These are phyloP conservation scores for Tulasnella sp. DNA, from an alignment of 768 basidiomycete genomes.

Conservation along the genomic window DNA sequence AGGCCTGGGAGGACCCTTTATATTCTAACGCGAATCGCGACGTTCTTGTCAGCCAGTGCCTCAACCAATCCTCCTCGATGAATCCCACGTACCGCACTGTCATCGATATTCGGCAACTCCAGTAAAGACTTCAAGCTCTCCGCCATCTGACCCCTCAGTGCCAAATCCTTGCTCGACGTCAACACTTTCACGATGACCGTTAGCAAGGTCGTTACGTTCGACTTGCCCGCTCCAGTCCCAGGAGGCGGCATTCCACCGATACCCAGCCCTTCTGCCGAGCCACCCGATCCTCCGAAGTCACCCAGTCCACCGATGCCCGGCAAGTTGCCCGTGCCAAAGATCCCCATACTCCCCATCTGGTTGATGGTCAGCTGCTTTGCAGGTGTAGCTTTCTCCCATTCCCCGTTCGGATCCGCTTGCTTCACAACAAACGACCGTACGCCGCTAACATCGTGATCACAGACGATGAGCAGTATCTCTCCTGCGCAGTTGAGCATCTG, in stretches of 20 bases:
- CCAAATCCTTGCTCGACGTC: constrained; percentile 53
- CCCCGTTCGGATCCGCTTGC: constrained; percentile 49
- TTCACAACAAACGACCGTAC: constrained; percentile 81
- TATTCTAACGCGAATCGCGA: constrained; percentile 10
- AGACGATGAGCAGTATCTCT: constrained; percentile 75
- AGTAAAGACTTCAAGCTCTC: constrained; percentile 81
- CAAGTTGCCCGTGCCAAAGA: constrained; percentile 12
- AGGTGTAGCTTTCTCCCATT: constrained; percentile 18
- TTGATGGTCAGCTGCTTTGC: constrained; percentile 1
- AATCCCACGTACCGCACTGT: constrained; percentile 30
- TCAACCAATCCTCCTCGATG: constrained; percentile 28
- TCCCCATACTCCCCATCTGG: not conserved
- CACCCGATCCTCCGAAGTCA: not conserved
- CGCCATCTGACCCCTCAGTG: constrained; percentile 84
- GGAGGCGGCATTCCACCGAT: not conserved
- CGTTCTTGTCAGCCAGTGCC: constrained; percentile 31
- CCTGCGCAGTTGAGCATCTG: constrained; percentile 76
- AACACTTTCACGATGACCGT: constrained; percentile 25
- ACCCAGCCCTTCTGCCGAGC: not conserved
- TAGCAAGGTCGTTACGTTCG: constrained; percentile 24
- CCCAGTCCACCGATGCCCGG: constrained; percentile 11
- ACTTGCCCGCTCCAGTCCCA: constrained; percentile 18
- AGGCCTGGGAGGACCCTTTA: constrained; percentile 24
- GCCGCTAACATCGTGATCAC: constrained; percentile 88
- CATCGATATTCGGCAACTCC: constrained; percentile 58